phyloP scores from a whole-genome alignment of 2,329 filamentous ascomycete genomes.

The Penicillium crustosum region DNA sequence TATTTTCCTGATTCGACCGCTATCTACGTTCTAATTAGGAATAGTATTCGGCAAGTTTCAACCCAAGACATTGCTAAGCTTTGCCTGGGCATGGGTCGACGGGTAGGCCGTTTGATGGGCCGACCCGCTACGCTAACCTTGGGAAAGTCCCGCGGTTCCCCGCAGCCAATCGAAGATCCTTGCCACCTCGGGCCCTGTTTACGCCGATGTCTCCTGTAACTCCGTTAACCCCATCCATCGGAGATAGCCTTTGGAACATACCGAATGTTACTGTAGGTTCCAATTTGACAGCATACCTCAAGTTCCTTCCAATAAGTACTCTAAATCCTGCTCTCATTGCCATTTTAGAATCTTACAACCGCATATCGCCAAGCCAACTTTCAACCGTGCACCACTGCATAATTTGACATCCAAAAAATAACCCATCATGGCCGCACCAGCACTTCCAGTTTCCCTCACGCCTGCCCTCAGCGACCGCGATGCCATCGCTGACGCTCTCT shows the following conservation, averaged over 20 bases:
- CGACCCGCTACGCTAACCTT: neutral
- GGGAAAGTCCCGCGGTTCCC: neutral
- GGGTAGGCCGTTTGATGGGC: neutral
- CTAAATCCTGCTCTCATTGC: neutral
- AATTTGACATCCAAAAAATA: neutral
- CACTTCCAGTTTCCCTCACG: neutral
- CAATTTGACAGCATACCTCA: neutral
- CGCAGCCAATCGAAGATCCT: neutral
- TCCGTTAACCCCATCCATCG: neutral
- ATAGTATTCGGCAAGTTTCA: neutral
- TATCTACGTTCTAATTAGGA: neutral
- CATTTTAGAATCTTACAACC: neutral
- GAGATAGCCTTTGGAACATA: neutral
- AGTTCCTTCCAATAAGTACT: neutral
- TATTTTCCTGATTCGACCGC: neutral
- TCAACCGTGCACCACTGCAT: neutral
- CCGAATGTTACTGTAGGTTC: neutral
- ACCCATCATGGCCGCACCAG: neutral
- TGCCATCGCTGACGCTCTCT: constrained; percentile 35
- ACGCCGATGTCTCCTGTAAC: neutral
- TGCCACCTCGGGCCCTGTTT: neutral
- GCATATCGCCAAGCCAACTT: neutral
- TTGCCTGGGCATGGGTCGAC: neutral
- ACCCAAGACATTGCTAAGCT: neutral
- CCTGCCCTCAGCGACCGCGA: constrained; percentile 28